phyloP scores from a whole-genome alignment of 768 basidiomycete species.

The Pulveroboletus sp. region DNA sequence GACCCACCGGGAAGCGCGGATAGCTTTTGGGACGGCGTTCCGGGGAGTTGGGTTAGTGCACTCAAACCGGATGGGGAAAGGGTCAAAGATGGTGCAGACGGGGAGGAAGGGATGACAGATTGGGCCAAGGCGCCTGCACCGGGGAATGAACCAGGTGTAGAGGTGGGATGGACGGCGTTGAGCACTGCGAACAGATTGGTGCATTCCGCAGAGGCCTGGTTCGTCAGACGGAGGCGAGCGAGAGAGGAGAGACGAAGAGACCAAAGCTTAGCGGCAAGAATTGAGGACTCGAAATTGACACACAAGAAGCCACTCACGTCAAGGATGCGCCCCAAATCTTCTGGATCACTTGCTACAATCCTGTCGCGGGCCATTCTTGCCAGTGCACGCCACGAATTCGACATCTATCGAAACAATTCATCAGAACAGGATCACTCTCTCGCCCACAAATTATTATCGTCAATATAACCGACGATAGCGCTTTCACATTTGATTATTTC shows the following conservation, averaged over 20 bases:
- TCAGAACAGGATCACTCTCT: conserved; percentile 12
- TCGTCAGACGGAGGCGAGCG: conserved; percentile 78
- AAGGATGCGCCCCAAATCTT: conserved; percentile 61
- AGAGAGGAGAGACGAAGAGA: conserved; percentile 78
- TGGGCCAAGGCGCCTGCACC: conserved; percentile 9
- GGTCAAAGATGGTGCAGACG: conserved; percentile 2
- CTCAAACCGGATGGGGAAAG: conserved; percentile 25
- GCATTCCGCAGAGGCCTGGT: conserved; percentile 84
- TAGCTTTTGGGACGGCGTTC: conserved; percentile 21
- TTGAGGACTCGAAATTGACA: too few species aligned
- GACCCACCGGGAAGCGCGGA: conserved; percentile 4
- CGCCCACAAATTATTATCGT: neutral
- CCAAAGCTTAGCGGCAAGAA: conserved; percentile 59
- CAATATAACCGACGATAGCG: neutral
- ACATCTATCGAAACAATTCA: conserved; percentile 52
- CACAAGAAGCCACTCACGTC: conserved; percentile 47
- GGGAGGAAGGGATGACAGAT: conserved; percentile 35
- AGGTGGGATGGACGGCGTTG: conserved; percentile 50
- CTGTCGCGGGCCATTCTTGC: conserved; percentile 84
- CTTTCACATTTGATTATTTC: conserved; percentile 19
- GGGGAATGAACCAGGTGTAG: conserved; percentile 58
- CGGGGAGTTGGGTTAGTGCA: conserved; percentile 20
- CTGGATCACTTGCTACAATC: conserved; percentile 67
- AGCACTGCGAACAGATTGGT: conserved; percentile 76
- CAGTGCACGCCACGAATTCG: conserved; percentile 83